Base-by-base conservation (phyloP, 2,329 filamentous ascomycete genomes). In the Colletotrichum horii region DNA sequence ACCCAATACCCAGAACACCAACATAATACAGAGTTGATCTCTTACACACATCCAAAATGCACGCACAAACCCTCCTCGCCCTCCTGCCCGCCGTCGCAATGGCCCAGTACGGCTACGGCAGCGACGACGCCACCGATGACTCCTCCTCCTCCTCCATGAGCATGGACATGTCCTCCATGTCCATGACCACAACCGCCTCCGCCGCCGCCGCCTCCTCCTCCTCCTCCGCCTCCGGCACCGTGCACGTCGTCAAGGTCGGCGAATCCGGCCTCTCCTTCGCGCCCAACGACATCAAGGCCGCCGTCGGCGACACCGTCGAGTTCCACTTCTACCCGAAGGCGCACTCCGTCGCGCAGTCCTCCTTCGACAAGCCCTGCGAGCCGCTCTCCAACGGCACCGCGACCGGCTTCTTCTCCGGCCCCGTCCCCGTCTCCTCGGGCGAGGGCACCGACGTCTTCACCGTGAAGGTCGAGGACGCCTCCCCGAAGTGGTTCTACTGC, bases 401-500 rank as follows among this genome's bases (percentile, higher is more conserved):
- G 19, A 79, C 79, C n/a, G 89, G 89, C 52, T 91, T 90, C 83
- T 83, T 81, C 88, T 88, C 84, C 86, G 88, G 77, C 85, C 89
- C 64, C 83, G 84, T 77, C 4, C 48, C 34, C 4, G 83, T 85
- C 9, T 74, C 78, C 15, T 80, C 75, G 19, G 78, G 79, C 32
- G 76, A 78, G 30, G 69, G 72, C 38, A 43, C 71, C 11, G 71
- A 79, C 28, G 78, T 78, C 16, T 81, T 80, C 70, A 70, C 67
- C 19, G 28, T 78, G 69, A 8, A 78, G 14, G 34, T 78, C 26
- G 78, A 88, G 75, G 84, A 89, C 78, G 86, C 85, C 3, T 89
- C 87, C 61, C 91, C 92, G 3, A 88, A 93, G 74, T 93, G 92
- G 91, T 89, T 90, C 80, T 93, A 92, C 86, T 93, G 91, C 81